Conservation (phyloP, 176 grass and related monocot genomes). For the Canna indica region DNA sequence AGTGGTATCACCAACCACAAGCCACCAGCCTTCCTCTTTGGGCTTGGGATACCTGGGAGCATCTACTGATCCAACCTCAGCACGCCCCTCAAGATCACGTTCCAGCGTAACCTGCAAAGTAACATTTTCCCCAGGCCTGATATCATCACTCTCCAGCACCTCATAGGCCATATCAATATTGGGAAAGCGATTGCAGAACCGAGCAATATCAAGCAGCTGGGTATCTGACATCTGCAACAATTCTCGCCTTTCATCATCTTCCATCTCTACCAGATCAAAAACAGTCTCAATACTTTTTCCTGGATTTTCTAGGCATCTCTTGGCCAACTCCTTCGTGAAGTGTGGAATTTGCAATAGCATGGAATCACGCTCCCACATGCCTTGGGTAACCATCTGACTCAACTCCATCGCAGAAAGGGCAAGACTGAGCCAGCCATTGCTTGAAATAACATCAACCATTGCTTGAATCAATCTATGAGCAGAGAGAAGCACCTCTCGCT, state of each 20-base stretch:
- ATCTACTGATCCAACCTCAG: constrained; percentile 75
- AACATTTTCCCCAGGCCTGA: constrained; percentile 51
- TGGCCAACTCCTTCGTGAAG: constrained; percentile 67
- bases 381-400: constrained; percentile 93
- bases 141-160: constrained; percentile 52
- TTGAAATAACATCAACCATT: constrained; percentile 97
- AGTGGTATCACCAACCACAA: constrained; percentile 40
- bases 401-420: constrained; percentile 88
- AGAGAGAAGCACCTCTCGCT: constrained; percentile 74
- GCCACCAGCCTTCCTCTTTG: constrained; percentile 99
- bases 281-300: constrained; percentile 57
- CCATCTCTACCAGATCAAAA: constrained; percentile 89
- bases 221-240: constrained; percentile 65
- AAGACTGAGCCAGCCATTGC: constrained; percentile 81
- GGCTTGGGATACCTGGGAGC: constrained; percentile 65
- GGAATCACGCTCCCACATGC: constrained; percentile 92
- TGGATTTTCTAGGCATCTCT: constrained; percentile 72
- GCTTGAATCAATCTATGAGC: constrained; percentile 85
- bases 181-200: constrained; percentile 79
- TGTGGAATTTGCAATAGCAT: constrained; percentile 75
- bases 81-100: constrained; percentile 45
- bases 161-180: constrained; percentile 92
- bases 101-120: constrained; percentile 75
- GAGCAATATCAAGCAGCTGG: constrained; percentile 58
- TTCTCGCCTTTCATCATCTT: constrained; percentile 45